A percentile compares a stretch with the other conserved stretches of the same genome.
Evolutionary conservation across 169 alveolate species (phyloP).

Genomic region (Eimeria acervulina): DNA sequence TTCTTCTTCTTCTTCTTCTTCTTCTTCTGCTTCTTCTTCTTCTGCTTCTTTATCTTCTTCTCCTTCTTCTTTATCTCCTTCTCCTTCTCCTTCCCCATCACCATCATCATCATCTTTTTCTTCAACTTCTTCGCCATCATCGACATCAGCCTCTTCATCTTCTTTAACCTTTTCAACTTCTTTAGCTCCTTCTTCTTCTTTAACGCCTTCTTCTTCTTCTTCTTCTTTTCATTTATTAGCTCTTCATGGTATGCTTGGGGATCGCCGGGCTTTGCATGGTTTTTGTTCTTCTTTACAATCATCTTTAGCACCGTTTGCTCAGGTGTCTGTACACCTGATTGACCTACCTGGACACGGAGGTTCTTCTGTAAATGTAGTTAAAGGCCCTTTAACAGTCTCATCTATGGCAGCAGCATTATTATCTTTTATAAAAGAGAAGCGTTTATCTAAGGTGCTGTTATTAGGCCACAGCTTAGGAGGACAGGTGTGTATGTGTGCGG

Average conservation of each 20-base stretch:
- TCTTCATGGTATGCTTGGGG: constrained; percentile 49
- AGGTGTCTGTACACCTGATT: not conserved
- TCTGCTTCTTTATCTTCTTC: no score
- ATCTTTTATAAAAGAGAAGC: not conserved
- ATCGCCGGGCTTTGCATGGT: not conserved
- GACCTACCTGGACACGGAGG: constrained; percentile 14
- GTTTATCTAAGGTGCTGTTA: not conserved
- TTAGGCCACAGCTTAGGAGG: constrained; percentile 51
- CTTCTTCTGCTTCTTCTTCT: no score
- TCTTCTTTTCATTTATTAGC: not conserved
- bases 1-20: no score
- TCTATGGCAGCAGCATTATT: not conserved
- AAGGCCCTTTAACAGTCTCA: not conserved
- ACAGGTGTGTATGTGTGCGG: constrained; percentile 48
- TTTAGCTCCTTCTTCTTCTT: not conserved
- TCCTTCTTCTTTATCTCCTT: no score
- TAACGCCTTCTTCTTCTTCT: not conserved
- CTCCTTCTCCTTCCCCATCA: no score
- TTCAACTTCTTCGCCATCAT: no score
- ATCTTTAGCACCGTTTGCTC: no score
- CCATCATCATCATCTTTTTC: no score
- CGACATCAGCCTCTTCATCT: not conserved
- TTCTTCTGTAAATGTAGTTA: not conserved
- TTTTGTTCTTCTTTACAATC: not conserved
- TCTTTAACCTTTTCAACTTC: not conserved